Evolutionary conservation across 495 filamentous ascomycete species (phyloP).

Genomic region (Xylaria intraflava): DNA sequence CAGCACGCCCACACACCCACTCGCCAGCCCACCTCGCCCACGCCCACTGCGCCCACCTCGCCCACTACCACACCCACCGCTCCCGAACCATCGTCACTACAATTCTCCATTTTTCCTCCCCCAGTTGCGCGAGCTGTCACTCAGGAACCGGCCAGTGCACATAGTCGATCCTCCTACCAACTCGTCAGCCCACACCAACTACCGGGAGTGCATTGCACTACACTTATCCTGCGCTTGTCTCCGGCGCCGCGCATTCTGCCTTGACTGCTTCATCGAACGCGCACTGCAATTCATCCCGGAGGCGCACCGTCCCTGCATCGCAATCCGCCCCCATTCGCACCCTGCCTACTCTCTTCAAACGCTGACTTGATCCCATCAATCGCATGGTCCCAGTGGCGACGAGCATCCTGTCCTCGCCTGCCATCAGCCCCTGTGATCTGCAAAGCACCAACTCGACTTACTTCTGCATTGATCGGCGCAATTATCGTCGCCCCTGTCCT

Average conservation of each 20-base stretch:
- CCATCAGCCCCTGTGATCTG: slow-evolving; percentile 15
- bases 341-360: neutral
- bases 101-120: slow-evolving; percentile 30
- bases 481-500: slow-evolving; percentile 27
- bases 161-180: slow-evolving; percentile 21
- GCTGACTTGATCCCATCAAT: slow-evolving; percentile 4
- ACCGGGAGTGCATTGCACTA: slow-evolving; percentile 22
- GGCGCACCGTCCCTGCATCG: neutral
- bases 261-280: slow-evolving; percentile 5
- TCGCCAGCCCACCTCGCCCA: neutral
- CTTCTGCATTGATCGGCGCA: slow-evolving; percentile 37
- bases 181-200: slow-evolving; percentile 9
- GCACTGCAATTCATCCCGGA: neutral
- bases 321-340: neutral
- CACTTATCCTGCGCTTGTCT: slow-evolving; percentile 11
- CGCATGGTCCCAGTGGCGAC: neutral
- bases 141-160: slow-evolving; percentile 24
- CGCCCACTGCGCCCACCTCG: slow-evolving; percentile 13
- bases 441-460: slow-evolving; percentile 21
- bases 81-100: slow-evolving; percentile 23
- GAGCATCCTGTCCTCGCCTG: slow-evolving; percentile 1
- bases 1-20: neutral
- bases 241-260: slow-evolving; percentile 12
- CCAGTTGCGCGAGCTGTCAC: slow-evolving; percentile 39
- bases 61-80: slow-evolving; percentile 14